Base-by-base conservation (phyloP, 352 stramenopile genomes). In the Peronospora farinosa region DNA sequence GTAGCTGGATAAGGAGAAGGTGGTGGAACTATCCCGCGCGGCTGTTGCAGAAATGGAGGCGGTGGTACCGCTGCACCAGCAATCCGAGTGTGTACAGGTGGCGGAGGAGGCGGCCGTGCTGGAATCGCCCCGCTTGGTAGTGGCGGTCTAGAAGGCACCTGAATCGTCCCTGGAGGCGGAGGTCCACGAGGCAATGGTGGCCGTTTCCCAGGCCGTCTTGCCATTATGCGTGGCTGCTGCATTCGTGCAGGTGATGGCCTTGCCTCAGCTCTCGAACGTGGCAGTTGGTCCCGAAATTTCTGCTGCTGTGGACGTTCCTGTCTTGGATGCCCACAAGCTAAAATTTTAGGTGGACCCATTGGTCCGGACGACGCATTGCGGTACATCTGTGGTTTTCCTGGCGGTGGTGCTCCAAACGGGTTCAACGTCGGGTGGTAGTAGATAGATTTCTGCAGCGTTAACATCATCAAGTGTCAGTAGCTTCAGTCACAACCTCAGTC, bases 391-490 rank as follows among this genome's bases (percentile, higher is more conserved):
- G 78, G 76, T 23, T 62, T 65, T 11, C 78, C 78, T 16, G 78
- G 78, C 1, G 78, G 78, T 6, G 78, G 78, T 1, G 78, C 76
- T 15, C 78, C 78, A 21, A 88, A 90, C 1, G 78, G 78, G 28
- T 90, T 90, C 7, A 90, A 44, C 15, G 76, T 85, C n/a, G 76
- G 76, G 36, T 90, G 76, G 41, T 88, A 90, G 50, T 90, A 88
- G 36, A 90, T 76, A 1, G 78, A 90, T 37, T 86, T 90, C 74
- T 86, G 28, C 16, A 37, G 23, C 25, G 37, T 32, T 12, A 36
- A 50, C 23, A 40, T 21, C 17, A 32, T 46, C 19, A 43, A 27
- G 28, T 31, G 15, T 33, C 11, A 49, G 16, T 7, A 48, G 3
- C 21, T 41, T 32, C 13, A 31, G 15, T 27, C 5, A 7, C 35